These are phyloP conservation scores for Thymus mandschuricus DNA, from an alignment of 257 asterid species.

Conservation along the genomic window DNA sequence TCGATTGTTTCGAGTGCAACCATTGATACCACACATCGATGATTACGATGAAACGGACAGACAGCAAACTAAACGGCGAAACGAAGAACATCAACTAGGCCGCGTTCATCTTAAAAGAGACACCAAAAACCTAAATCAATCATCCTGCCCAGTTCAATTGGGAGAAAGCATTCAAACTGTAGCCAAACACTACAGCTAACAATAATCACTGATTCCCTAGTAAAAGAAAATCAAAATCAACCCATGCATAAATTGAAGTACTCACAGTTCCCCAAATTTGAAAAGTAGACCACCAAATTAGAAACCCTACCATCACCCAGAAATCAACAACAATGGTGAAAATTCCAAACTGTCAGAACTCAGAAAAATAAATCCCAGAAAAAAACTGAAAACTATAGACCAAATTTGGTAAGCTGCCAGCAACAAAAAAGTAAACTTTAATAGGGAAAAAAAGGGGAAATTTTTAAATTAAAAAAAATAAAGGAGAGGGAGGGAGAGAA, in stretches of 20 bases:
- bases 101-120: slow-evolving; percentile 27
- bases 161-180: slow-evolving; percentile 38
- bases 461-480: background rate
- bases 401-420: slow-evolving; percentile 21
- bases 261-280: slow-evolving; percentile 35
- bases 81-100: background rate
- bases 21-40: slow-evolving; percentile 16
- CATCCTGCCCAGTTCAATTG: slow-evolving; percentile 6
- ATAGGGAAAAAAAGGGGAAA: background rate
- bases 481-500: background rate
- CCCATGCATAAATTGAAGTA: slow-evolving; percentile 20
- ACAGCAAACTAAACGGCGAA: background rate
- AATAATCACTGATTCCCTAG: background rate
- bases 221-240: slow-evolving; percentile 23
- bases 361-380: slow-evolving; percentile 18
- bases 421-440: background rate
- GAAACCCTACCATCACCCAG: slow-evolving; percentile 38
- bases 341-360: slow-evolving; percentile 27
- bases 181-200: slow-evolving; percentile 26
- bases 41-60: background rate
- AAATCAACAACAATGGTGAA: slow-evolving; percentile 15
- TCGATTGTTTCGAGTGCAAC: background rate
- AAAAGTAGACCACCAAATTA: slow-evolving; percentile 26
- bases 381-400: slow-evolving; percentile 30
- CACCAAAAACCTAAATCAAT: slow-evolving; percentile 10